Conservation (phyloP, 2,329 filamentous ascomycete species). For the Trichoderma harzianum region DNA sequence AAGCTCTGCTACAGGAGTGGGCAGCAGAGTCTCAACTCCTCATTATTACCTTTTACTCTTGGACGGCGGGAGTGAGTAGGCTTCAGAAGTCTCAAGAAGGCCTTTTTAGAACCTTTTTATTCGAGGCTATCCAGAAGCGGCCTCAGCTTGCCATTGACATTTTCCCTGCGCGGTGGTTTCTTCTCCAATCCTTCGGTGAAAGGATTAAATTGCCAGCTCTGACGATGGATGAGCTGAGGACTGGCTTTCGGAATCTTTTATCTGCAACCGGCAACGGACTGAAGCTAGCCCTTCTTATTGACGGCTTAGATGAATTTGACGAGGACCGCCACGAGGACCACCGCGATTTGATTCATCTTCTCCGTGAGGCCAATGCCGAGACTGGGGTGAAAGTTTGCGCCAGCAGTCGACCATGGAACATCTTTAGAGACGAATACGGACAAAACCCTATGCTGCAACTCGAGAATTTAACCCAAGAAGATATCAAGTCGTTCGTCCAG, state of each 20-base stretch:
- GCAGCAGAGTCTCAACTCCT: neutral
- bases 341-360: rapidly evolving
- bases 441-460: neutral
- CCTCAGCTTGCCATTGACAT: neutral
- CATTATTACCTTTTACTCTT: neutral
- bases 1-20: neutral
- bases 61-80: neutral
- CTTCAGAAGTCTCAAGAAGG: neutral
- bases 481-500: neutral
- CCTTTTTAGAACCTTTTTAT: neutral
- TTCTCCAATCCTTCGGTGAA: neutral
- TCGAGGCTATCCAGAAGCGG: neutral
- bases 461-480: neutral
- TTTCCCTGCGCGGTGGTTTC: neutral
- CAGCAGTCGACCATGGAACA: neutral
- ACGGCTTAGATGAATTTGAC: neutral
- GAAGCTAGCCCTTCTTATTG: neutral
- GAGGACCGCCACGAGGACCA: neutral
- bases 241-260: neutral
- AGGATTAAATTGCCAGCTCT: neutral
- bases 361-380: neutral
- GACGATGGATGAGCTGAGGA: neutral
- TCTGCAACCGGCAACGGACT: neutral
- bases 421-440: neutral
- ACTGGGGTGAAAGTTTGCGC: neutral